Evolutionary conservation across 2,329 filamentous ascomycete species (phyloP).

Genomic region (Penicillium nordicum): DNA sequence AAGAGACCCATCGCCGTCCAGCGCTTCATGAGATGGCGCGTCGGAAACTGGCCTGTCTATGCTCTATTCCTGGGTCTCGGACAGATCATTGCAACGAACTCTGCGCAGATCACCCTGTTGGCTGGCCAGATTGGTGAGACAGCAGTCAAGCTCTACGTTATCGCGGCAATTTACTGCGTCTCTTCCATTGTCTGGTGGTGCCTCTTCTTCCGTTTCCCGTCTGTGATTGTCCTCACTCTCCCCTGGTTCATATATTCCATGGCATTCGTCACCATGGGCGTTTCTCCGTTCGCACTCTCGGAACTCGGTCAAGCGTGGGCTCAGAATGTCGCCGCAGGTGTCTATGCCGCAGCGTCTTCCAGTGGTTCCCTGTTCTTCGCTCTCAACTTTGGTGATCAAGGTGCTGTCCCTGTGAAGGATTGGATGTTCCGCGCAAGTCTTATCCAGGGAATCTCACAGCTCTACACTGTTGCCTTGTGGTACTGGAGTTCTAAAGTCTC

Average conservation of each 20-base stretch:
- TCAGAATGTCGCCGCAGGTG: conserved; percentile 58
- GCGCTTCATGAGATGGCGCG: conserved; percentile 53
- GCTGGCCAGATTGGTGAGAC: conserved; percentile 61
- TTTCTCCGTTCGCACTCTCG: conserved; percentile 52
- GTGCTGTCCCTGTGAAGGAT: conserved; percentile 58
- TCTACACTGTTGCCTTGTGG: conserved; percentile 63
- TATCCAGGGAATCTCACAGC: conserved; percentile 64
- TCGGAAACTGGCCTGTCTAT: conserved; percentile 63
- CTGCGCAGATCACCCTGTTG: conserved; percentile 64
- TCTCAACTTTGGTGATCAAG: conserved; percentile 64
- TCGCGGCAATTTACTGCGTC: conserved; percentile 58
- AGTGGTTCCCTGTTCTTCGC: conserved; percentile 65
- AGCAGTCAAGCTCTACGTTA: conserved; percentile 58
- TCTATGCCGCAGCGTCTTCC: conserved; percentile 61
- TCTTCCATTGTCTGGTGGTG: conserved; percentile 62
- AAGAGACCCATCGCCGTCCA: conserved; percentile 54
- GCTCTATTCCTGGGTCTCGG: conserved; percentile 59
- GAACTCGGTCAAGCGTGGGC: conserved; percentile 50
- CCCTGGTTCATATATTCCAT: conserved; percentile 63
- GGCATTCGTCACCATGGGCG: conserved; percentile 60
- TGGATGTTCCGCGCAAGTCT: conserved; percentile 65
- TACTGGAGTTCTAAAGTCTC: conserved; percentile 58
- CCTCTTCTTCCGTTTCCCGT: conserved; percentile 56
- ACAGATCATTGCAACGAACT: conserved; percentile 63
- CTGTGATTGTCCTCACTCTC: conserved; percentile 54